A percentile compares a stretch with the other conserved stretches of the same genome.
Conservation (phyloP, 345 rosid species). For the Brassica napus region DNA sequence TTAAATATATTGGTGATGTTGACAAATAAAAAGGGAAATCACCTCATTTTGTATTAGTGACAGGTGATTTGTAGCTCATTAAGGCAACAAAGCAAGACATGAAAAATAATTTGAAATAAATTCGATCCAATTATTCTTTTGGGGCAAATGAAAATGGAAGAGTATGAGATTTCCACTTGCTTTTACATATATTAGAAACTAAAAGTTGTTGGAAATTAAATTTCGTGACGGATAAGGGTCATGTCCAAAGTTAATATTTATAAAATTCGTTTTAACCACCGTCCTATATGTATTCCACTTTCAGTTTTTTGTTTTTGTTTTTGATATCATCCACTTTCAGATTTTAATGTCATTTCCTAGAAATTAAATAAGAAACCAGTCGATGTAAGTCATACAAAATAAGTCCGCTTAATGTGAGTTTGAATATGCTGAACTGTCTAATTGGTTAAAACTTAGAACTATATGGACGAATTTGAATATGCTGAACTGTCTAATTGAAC, state of each 20-base stretch:
- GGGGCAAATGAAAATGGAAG: neutral
- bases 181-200: neutral
- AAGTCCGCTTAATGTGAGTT: neutral
- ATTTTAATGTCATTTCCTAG: neutral
- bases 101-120: neutral
- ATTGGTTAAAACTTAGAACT: neutral
- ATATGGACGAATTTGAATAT: neutral
- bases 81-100: neutral
- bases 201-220: neutral
- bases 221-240: conserved; percentile 4
- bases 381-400: neutral
- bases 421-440: neutral
- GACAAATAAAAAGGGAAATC: neutral
- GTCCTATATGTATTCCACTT: conserved; percentile 9
- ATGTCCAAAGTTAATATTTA: neutral
- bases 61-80: neutral
- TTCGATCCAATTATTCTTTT: neutral
- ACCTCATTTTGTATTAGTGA: neutral
- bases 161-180: conserved; percentile 24
- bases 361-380: neutral
- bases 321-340: no score
- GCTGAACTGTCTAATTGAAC: neutral
- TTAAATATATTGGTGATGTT: neutral
- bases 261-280: conserved; percentile 1
- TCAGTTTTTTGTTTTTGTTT: neutral